These are phyloP conservation scores for Aureobasidium vineae DNA, from an alignment of 2,329 filamentous ascomycete species.

Conservation along the genomic window DNA sequence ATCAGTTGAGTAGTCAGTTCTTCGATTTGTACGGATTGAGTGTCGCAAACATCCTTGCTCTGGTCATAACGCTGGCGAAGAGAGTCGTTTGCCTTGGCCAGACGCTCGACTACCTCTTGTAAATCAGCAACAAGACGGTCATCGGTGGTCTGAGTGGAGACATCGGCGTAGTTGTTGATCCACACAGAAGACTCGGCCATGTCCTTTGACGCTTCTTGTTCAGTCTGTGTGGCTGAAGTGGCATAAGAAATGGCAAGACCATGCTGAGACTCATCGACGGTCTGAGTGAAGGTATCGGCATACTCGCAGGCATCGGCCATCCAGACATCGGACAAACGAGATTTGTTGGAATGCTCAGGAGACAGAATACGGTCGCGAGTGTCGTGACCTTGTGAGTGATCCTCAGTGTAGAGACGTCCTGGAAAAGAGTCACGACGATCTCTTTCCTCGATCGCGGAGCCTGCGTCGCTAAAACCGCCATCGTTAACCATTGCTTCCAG, in stretches of 20 bases:
- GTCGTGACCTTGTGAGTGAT: conserved; percentile 8
- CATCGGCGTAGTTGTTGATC: conserved; percentile 13
- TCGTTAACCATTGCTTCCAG: conserved; percentile 21
- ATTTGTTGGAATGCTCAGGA: conserved; percentile 11
- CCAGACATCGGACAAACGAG: conserved; percentile 17
- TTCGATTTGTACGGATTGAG: conserved; percentile 35
- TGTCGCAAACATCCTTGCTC: conserved; percentile 37
- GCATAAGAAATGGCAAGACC: not conserved
- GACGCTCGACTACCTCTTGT: conserved; percentile 35
- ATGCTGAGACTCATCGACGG: not conserved
- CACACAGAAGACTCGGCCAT: conserved; percentile 17
- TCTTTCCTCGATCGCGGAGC: conserved; percentile 10
- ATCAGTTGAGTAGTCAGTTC: conserved; percentile 37
- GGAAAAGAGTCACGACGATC: conserved; percentile 16
- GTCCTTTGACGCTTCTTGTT: not conserved
- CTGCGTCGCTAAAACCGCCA: not conserved
- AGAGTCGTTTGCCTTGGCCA: conserved; percentile 36
- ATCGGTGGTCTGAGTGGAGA: conserved; percentile 26
- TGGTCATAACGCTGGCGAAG: conserved; percentile 38
- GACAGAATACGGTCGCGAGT: conserved; percentile 11
- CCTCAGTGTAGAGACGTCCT: not conserved
- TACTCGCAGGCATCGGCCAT: conserved; percentile 11
- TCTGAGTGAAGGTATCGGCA: conserved; percentile 13
- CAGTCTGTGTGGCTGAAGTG: conserved; percentile 5
- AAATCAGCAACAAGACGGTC: conserved; percentile 35